phyloP scores from a whole-genome alignment of 257 asterid genomes.

The Scutellaria galericulata region DNA sequence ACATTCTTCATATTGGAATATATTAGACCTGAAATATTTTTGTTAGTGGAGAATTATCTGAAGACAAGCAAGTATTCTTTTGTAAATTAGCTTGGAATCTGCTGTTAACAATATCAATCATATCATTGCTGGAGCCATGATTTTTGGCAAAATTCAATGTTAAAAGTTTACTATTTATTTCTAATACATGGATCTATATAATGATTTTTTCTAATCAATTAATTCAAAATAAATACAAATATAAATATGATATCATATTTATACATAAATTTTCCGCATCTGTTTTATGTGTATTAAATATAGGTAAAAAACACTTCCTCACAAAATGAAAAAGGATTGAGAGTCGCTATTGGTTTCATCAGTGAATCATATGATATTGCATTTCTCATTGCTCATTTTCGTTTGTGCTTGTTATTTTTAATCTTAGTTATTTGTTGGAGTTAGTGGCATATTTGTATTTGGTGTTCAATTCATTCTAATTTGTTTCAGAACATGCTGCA shows the following conservation, averaged over 20 bases:
- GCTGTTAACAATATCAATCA: not conserved
- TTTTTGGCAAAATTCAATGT: not conserved
- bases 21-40: slow-evolving; percentile 6
- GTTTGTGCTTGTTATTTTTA: slow-evolving; percentile 14
- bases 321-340: not conserved
- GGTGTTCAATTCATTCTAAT: not conserved
- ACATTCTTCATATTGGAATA: too few relatives aligned
- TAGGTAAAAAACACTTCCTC: too few relatives aligned
- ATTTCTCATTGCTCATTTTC: not conserved
- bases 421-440: slow-evolving; percentile 27
- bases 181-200: too few relatives aligned
- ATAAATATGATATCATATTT: too few relatives aligned
- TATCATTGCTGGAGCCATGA: not conserved
- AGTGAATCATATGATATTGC: not conserved
- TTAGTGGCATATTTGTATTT: not conserved
- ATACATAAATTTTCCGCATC: too few relatives aligned
- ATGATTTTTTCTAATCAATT: too few relatives aligned
- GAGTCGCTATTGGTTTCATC: too few relatives aligned
- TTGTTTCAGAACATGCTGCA: slow-evolving; percentile 75
- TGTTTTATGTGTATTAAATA: too few relatives aligned
- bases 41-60: not conserved
- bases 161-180: too few relatives aligned
- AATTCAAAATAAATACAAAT: too few relatives aligned
- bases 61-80: not conserved
- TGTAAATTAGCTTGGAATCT: not conserved